phyloP scores from a whole-genome alignment of 306 rosid species.

The Dicorynia guianensis region DNA sequence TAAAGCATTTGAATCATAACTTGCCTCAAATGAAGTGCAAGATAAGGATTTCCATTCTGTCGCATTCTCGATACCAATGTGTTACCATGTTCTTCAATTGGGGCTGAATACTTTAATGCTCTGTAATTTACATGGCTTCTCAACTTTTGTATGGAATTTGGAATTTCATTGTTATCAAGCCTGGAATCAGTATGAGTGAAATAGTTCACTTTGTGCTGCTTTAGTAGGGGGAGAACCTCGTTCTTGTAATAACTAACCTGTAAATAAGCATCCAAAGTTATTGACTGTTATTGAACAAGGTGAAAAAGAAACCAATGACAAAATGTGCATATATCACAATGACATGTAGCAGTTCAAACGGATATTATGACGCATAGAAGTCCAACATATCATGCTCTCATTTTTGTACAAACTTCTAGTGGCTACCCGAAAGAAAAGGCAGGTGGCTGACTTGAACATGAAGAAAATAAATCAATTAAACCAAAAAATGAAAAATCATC shows the following conservation, averaged over 20 bases:
- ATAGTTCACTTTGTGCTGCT: constrained; percentile 85
- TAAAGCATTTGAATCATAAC: constrained; percentile 39
- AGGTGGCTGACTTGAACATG: constrained; percentile 28
- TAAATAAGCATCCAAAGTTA: constrained; percentile 40
- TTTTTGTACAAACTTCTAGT: constrained; percentile 26
- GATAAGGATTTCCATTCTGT: constrained; percentile 73
- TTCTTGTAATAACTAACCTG: constrained; percentile 82
- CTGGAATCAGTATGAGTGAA: constrained; percentile 95
- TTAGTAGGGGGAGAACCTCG: constrained; percentile 83
- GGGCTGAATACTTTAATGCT: constrained; percentile 89
- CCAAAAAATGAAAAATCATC: constrained; percentile 5
- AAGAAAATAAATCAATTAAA: constrained; percentile 28
- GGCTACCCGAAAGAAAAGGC: constrained; percentile 21
- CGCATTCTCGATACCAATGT: constrained; percentile 86
- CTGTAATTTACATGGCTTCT: constrained; percentile 89
- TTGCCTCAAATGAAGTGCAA: constrained; percentile 95
- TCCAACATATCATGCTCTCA: constrained; percentile 14
- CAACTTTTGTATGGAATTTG: constrained; percentile 75
- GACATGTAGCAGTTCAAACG: constrained; percentile 27
- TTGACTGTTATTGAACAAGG: constrained; percentile 5
- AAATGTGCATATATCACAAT: constrained; percentile 16
- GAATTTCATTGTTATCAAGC: constrained; percentile 77
- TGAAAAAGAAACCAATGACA: constrained; percentile 27
- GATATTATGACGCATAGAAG: constrained; percentile 19
- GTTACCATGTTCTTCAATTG: constrained; percentile 77